phyloP scores from a whole-genome alignment of 2,329 filamentous ascomycete genomes.

The Balansia obtecta region DNA sequence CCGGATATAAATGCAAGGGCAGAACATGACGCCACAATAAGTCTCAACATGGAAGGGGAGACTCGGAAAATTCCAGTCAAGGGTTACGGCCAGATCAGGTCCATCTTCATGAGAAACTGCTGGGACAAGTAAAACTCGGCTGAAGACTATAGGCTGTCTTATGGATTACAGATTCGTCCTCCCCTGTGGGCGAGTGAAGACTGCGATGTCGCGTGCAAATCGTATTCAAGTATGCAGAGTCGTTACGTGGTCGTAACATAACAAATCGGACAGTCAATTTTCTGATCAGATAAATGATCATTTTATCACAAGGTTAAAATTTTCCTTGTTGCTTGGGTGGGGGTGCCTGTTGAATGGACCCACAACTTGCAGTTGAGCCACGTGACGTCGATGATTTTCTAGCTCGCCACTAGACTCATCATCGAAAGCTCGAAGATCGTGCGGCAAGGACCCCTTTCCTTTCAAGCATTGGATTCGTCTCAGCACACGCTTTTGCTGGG shows the following conservation, averaged over 20 bases:
- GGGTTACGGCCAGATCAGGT: conserved; percentile 36
- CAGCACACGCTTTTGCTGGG: conserved; percentile 13
- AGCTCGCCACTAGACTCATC: conserved; percentile 16
- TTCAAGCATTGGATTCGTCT: conserved; percentile 6
- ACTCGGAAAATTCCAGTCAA: conserved; percentile 22
- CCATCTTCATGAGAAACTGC: conserved; percentile 19
- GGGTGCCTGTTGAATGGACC: conserved; percentile 1
- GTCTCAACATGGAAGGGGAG: conserved; percentile 7
- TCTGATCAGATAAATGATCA: background rate
- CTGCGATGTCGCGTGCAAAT: no score
- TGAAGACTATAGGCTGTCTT: background rate
- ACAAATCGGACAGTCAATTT: background rate
- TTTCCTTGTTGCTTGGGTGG: background rate
- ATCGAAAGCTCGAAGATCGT: conserved; percentile 11
- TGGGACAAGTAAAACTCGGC: background rate
- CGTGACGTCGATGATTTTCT: conserved; percentile 21
- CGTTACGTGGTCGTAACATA: no score
- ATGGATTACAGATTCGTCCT: background rate
- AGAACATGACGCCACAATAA: conserved; percentile 15
- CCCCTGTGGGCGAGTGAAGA: background rate
- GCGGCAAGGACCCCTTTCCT: background rate
- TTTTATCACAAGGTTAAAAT: no score
- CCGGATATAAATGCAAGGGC: conserved; percentile 30
- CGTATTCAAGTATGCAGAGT: no score
- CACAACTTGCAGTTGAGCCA: conserved; percentile 8